Conservation (phyloP, 345 rosid genomes). For the Trapa bicornis region DNA sequence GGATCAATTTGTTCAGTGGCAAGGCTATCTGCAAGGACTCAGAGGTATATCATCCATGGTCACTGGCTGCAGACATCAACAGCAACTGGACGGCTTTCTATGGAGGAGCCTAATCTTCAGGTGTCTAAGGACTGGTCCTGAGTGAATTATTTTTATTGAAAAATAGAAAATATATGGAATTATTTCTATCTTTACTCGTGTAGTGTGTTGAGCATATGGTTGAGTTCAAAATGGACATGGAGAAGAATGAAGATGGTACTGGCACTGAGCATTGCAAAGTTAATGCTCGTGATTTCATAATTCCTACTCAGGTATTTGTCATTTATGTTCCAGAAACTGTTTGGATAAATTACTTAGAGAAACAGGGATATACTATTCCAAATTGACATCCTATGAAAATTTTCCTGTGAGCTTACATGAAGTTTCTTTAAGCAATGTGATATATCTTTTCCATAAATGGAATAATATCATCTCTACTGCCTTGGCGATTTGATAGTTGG, state of each 20-base stretch:
- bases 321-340: neutral
- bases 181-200: constrained; percentile 14
- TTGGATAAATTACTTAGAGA: neutral
- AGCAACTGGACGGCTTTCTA: constrained; percentile 90
- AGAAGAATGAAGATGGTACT: constrained; percentile 28
- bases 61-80: constrained; percentile 98
- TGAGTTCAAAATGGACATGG: constrained; percentile 39
- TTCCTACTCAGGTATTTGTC: constrained; percentile 73
- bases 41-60: constrained; percentile 72
- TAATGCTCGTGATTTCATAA: constrained; percentile 82
- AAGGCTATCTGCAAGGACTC: constrained; percentile 49
- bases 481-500: neutral
- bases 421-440: neutral
- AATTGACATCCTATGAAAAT: neutral
- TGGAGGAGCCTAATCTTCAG: constrained; percentile 99
- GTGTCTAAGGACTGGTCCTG: constrained; percentile 18
- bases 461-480: too few relatives aligned
- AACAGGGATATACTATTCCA: neutral
- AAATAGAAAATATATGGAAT: neutral
- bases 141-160: too few relatives aligned
- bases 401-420: neutral
- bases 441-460: neutral
- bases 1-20: constrained; percentile 82
- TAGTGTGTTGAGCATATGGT: constrained; percentile 92
- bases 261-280: constrained; percentile 31